These are phyloP conservation scores for Globomyces pollinis-pini DNA, from an alignment of 192 early-diverging fungal genomes.

Conservation along the genomic window DNA sequence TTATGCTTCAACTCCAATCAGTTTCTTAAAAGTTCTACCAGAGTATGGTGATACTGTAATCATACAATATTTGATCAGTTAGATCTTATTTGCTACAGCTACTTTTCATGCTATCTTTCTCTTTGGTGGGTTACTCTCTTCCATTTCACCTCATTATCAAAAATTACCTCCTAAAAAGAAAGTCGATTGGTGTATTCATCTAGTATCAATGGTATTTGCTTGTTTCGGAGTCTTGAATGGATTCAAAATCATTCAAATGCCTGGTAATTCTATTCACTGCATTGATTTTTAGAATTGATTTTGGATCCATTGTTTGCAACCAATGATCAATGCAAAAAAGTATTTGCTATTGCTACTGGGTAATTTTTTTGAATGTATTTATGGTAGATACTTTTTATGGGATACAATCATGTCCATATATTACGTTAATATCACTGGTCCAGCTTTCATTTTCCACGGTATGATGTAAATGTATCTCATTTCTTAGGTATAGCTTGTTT, in stretches of 20 bases:
- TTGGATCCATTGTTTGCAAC: slow-evolving; percentile 70
- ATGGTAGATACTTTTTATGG: slow-evolving; percentile 88
- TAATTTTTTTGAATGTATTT: too few relatives aligned
- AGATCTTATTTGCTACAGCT: too few relatives aligned
- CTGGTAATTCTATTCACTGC: too few relatives aligned
- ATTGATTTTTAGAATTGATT: slow-evolving; percentile 54
- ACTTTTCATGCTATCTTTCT: too few relatives aligned
- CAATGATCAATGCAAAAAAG: slow-evolving; percentile 54
- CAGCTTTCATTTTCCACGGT: slow-evolving; percentile 82
- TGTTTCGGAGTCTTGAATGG: slow-evolving; percentile 50
- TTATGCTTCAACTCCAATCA: neutral
- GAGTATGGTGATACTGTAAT: slow-evolving; percentile 3
- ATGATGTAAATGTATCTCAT: slow-evolving; percentile 61
- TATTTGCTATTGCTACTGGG: slow-evolving; percentile 80
- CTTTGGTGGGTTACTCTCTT: too few relatives aligned
- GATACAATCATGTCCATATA: slow-evolving; percentile 65
- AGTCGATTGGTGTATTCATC: slow-evolving; percentile 49
- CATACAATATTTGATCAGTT: too few relatives aligned
- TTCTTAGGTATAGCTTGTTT: too few relatives aligned
- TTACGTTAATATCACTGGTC: slow-evolving; percentile 60
- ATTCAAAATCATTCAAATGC: too few relatives aligned
- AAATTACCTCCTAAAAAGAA: neutral
- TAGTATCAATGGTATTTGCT: slow-evolving; percentile 71
- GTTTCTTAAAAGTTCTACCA: neutral
- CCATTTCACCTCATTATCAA: too few relatives aligned